A percentile compares a stretch with the other conserved stretches of the same genome.
These are phyloP conservation scores for Aspergillus spinulosporus DNA, from an alignment of 2,329 filamentous ascomycete species.

Conservation along the genomic window DNA sequence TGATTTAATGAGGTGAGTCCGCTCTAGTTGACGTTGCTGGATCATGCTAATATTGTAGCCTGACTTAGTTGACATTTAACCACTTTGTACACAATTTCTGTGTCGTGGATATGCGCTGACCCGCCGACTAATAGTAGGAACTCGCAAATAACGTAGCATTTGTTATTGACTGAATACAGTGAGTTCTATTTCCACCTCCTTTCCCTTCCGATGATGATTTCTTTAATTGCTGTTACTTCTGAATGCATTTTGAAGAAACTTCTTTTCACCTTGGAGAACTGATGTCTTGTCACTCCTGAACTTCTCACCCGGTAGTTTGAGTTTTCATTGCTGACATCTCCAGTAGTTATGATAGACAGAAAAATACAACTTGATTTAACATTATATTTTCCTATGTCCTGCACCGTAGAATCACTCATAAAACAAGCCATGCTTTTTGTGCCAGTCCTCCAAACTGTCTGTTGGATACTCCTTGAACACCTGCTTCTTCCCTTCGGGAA, in stretches of 20 bases:
- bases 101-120: slow-evolving; percentile 31
- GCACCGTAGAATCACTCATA: slow-evolving; percentile 27
- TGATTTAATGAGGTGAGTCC: slow-evolving; percentile 67
- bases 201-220: slow-evolving; percentile 56
- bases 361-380: slow-evolving; percentile 12
- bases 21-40: not conserved
- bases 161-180: slow-evolving; percentile 21
- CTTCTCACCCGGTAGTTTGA: slow-evolving; percentile 3
- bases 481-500: slow-evolving; percentile 50
- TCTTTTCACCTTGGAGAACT: slow-evolving; percentile 22
- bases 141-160: not conserved
- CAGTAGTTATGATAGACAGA: slow-evolving; percentile 11
- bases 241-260: slow-evolving; percentile 61
- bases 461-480: slow-evolving; percentile 41
- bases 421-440: slow-evolving; percentile 45
- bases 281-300: slow-evolving; percentile 12
- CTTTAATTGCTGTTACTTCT: slow-evolving; percentile 65
- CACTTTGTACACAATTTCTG: slow-evolving; percentile 22
- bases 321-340: slow-evolving; percentile 28
- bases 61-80: slow-evolving; percentile 44
- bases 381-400: not conserved
- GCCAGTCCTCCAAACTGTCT: slow-evolving; percentile 49
- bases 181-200: slow-evolving; percentile 20
- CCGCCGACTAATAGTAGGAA: slow-evolving; percentile 21
- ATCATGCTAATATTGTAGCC: slow-evolving; percentile 40